Base-by-base conservation (phyloP, 139 green algal genomes). In the Chlorella sp. region DNA sequence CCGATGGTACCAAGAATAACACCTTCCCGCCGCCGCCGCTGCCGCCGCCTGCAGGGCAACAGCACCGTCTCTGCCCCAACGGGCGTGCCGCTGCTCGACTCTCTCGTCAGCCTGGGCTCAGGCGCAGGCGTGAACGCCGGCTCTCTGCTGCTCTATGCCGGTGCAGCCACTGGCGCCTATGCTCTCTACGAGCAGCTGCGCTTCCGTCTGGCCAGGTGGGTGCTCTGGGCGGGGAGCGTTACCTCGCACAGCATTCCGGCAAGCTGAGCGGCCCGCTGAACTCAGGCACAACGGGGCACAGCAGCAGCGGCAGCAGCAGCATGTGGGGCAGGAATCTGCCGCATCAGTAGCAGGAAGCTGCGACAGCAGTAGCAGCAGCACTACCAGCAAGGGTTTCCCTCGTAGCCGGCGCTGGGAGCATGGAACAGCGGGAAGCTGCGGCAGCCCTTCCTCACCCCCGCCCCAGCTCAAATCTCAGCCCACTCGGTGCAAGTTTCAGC, bases 101-200 rank as follows among this genome's bases (percentile, higher is more conserved):
- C 37, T n/a, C 71, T 89, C 1, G 71, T 83, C 16, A 26, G 71
- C 48, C 21, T 89, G 42, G 85, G 85, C 69, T 30, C 39, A n/a
- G 34, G 32, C 32, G 71, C 69, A 22, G 71, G 69, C 36, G 9
- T 88, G 36, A 86, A 61, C 48, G 80, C 91, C 36, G 64, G 64
- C 40, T 84, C 79, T 1, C 34, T 95, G 34, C 40, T 95, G 15
- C 69, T 90, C 19, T 90, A 89, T 26, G 88, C 71, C 36, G 81
- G 81, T 34, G 89, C 89, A 36, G 89, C 87, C 18, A 77, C 88
- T 0, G 89, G 83, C 7, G 91, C 78, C 12, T 96, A 96, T 89
- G 85, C 71, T 14, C 24, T 95, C 28, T 96, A 85, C 60, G 94
- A 96, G 91, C 94, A 96, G 87, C 71, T 95, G 21, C 88, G 90